phyloP scores from a whole-genome alignment of 1,139 yeast genomes.

The Protomyces macrosporus region DNA sequence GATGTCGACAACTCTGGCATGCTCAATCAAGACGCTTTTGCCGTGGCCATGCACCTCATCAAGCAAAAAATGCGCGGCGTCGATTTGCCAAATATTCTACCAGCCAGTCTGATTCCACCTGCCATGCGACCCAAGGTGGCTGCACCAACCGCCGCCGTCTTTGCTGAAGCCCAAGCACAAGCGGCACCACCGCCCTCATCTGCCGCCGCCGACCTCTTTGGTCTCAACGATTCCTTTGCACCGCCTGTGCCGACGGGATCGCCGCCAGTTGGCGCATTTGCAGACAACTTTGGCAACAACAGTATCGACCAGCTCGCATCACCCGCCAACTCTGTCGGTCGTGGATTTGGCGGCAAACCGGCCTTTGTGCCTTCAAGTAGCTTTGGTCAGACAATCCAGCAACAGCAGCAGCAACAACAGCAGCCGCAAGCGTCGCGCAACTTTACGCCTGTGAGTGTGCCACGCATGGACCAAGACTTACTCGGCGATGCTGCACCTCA shows the following conservation, averaged over 20 bases:
- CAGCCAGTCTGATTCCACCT: slow-evolving; percentile 37
- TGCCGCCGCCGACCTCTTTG: slow-evolving; percentile 34
- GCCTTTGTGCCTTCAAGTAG: slow-evolving; percentile 57
- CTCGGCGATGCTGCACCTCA: slow-evolving; percentile 25
- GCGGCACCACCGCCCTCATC: slow-evolving; percentile 25
- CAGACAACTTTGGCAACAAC: slow-evolving; percentile 13
- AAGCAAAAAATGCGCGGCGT: slow-evolving; percentile 76
- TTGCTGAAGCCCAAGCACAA: slow-evolving; percentile 23
- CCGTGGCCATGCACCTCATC: slow-evolving; percentile 88
- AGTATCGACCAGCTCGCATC: slow-evolving; percentile 28
- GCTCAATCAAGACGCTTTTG: slow-evolving; percentile 74
- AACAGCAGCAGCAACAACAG: slow-evolving; percentile 27
- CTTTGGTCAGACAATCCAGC: slow-evolving; percentile 52
- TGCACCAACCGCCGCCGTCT: slow-evolving; percentile 28
- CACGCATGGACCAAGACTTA: slow-evolving; percentile 21
- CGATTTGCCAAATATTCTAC: slow-evolving; percentile 57
- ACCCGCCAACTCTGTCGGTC: background rate
- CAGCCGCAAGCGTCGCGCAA: slow-evolving; percentile 28
- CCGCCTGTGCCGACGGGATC: slow-evolving; percentile 38
- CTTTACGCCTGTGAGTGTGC: background rate
- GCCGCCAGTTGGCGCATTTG: slow-evolving; percentile 32
- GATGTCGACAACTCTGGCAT: slow-evolving; percentile 84
- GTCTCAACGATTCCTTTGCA: slow-evolving; percentile 41
- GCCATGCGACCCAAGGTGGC: slow-evolving; percentile 23
- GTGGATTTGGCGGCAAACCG: slow-evolving; percentile 22